Percentiles rank a stretch among this genome's conserved stretches.
phyloP scores from a whole-genome alignment of 2,329 filamentous ascomycete species.

The Colletotrichum scovillei region DNA sequence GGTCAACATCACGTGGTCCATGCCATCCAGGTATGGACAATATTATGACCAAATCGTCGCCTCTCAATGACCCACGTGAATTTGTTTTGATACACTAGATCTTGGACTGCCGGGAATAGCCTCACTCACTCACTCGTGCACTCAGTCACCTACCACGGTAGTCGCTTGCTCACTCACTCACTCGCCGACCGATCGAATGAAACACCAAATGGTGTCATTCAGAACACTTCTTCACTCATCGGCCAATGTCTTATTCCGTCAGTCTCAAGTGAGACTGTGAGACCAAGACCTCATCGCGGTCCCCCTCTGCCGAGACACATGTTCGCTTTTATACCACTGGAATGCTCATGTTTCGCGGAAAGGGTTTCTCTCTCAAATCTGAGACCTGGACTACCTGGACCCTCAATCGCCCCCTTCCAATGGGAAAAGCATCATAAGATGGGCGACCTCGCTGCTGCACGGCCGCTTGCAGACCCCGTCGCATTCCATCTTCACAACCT shows the following conservation, averaged over 20 bases:
- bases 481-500: background rate
- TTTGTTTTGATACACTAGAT: background rate
- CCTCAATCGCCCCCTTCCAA: background rate
- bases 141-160: background rate
- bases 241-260: background rate
- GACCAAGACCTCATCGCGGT: slow-evolving; percentile 1
- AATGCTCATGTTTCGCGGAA: slow-evolving; percentile 24
- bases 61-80: background rate
- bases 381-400: slow-evolving; percentile 1
- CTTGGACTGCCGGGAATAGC: background rate
- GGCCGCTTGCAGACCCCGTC: background rate
- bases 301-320: slow-evolving; percentile 15
- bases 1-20: background rate
- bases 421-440: background rate
- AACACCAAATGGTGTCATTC: background rate
- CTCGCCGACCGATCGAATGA: background rate
- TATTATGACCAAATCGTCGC: background rate
- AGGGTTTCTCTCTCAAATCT: background rate
- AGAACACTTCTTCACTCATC: background rate
- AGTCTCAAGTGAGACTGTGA: slow-evolving; percentile 1
- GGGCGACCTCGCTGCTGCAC: background rate
- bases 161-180: background rate
- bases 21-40: background rate
- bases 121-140: background rate
- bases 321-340: slow-evolving; percentile 18